Evolutionary conservation across 1,284 basidiomycete genomes (phyloP), one percentile per base, ranked within the genome.

Genomic region (Ceratobasidium sp.): DNA sequence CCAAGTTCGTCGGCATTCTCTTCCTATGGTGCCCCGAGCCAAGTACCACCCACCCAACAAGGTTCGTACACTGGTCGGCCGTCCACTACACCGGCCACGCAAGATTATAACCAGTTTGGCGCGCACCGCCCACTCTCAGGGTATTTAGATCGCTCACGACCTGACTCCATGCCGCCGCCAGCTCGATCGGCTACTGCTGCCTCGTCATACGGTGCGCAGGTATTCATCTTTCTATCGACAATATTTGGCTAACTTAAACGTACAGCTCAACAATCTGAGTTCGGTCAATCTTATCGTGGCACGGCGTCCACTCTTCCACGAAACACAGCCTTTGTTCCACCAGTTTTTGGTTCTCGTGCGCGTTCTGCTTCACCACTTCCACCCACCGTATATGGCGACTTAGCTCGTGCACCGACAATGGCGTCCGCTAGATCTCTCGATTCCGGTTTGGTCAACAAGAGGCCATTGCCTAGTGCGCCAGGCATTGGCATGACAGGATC

Each of bases 321-420:
- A 29, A 48, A 73, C 19, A 51, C 69, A n/a, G n/a, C n/a, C n/a
- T 73, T 73, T 33, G 69, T 73, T 44, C 69, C 69, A 44, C 56
- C 69, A 27, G 47, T 53, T 62, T 73, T 73, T 53, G 69, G 69
- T 31, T 73, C 69, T 36, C 69, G 69, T 36, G 69, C 69, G 27
- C 69, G 69, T 36, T 73, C 69, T 29, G 69, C 69, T 47, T 45
- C 41, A 11, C 69, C 67, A 15, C 67, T 62, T 53, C 69, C 54
- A 22, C 67, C 67, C 22, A 53, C 27, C 11, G 47, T 36, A 2
- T 24, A 27, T 27, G 67, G 56, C 8, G 57, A 62, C 44, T 62
- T 73, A 36, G 57, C 57, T 31, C 69, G 69, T 19, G 69, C 69
- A 53, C 69, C 69, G 2, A 73, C 69, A 27, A 45, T 59, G 9